Conservation (phyloP, 495 filamentous ascomycete species). For the Trichoderma erinaceum region DNA sequence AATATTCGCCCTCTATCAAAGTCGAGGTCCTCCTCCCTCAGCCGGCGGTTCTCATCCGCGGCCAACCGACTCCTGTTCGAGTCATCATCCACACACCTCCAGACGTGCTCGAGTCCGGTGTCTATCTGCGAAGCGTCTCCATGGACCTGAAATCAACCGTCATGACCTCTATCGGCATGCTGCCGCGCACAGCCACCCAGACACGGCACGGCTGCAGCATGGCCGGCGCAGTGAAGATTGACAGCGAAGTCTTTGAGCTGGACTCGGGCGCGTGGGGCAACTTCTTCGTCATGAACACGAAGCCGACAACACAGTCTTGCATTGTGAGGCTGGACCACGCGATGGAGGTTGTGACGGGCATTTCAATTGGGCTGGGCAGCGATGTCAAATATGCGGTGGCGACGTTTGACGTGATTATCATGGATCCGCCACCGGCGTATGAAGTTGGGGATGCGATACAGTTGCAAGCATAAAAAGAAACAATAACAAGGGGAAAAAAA, state of each 20-base stretch:
- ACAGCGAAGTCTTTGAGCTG: constrained; percentile 2
- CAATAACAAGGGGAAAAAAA: not conserved
- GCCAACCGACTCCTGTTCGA: not conserved
- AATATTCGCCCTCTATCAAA: not conserved
- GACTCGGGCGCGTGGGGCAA: constrained; percentile 2
- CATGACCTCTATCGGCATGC: not conserved
- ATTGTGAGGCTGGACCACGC: not conserved
- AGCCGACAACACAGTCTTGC: constrained; percentile 6
- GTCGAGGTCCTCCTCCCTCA: not conserved
- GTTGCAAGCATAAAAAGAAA: not conserved
- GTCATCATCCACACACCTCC: not conserved
- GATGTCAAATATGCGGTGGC: constrained; percentile 5
- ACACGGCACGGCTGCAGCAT: not conserved
- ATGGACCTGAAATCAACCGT: not conserved
- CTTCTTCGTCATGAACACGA: constrained; percentile 3
- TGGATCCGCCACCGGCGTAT: constrained; percentile 4
- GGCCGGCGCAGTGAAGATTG: not conserved
- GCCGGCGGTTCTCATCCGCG: not conserved
- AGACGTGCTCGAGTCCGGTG: not conserved
- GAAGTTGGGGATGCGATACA: not conserved
- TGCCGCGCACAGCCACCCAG: not conserved
- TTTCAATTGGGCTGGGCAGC: not conserved
- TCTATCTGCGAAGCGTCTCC: constrained; percentile 1
- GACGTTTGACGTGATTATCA: constrained; percentile 4
- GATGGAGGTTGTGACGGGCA: constrained; percentile 2